phyloP scores from a whole-genome alignment of 768 basidiomycete species.

The Mycena haematopus region DNA sequence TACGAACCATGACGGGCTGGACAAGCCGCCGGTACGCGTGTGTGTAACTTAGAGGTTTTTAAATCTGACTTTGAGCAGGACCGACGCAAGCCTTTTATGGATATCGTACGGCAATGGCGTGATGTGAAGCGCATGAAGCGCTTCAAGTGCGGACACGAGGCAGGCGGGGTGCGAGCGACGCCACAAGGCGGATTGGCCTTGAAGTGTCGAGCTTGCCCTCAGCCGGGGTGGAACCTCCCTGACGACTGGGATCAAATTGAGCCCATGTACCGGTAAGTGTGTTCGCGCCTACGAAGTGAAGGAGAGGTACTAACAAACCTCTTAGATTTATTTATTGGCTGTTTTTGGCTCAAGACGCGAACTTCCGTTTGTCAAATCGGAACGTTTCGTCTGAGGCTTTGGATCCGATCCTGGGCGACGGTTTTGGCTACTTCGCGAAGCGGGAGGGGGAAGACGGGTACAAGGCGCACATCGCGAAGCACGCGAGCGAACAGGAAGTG shows the following conservation, averaged over 20 bases:
- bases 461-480: slow-evolving; percentile 7
- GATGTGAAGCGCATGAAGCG: not conserved
- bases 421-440: not conserved
- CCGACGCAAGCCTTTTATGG: slow-evolving; percentile 9
- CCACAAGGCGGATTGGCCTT: not conserved
- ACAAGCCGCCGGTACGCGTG: too few relatives aligned
- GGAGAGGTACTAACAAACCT: too few relatives aligned
- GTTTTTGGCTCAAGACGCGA: slow-evolving; percentile 2
- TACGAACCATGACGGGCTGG: too few relatives aligned
- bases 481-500: not conserved
- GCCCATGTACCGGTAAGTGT: not conserved
- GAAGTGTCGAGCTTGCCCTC: not conserved
- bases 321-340: not conserved
- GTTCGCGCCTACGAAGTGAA: too few relatives aligned
- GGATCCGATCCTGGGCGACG: slow-evolving; percentile 13
- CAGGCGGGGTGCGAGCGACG: not conserved
- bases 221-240: not conserved
- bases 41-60: too few relatives aligned
- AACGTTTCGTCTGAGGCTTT: not conserved
- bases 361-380: slow-evolving; percentile 9
- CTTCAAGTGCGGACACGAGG: not conserved
- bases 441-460: slow-evolving; percentile 9
- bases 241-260: too few relatives aligned
- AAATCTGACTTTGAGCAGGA: too few relatives aligned
- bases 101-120: slow-evolving; percentile 7